These are phyloP conservation scores for Coemansia sp. DNA, from an alignment of 192 early-diverging fungal genomes.

Conservation along the genomic window DNA sequence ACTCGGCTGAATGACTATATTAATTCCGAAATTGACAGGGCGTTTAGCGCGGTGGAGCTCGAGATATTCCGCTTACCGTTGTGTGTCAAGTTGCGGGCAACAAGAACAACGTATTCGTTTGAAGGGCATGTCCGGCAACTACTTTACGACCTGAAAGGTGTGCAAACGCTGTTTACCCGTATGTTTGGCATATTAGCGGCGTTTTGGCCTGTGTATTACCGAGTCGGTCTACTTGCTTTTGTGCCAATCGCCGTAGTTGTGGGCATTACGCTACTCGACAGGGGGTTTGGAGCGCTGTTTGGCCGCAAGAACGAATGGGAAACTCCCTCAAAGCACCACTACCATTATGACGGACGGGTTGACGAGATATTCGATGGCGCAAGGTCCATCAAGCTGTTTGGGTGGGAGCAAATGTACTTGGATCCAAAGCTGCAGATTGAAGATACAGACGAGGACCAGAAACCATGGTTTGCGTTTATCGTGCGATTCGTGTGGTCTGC, in stretches of 20 bases:
- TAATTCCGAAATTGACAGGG: conserved; percentile 7
- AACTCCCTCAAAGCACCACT: background rate
- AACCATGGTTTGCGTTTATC: conserved; percentile 36
- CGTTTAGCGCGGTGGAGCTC: conserved; percentile 18
- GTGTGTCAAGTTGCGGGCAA: background rate
- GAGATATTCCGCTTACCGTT: conserved; percentile 37
- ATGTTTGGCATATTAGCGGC: background rate
- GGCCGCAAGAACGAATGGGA: conserved; percentile 22
- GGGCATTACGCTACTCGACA: background rate
- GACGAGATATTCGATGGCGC: conserved; percentile 26
- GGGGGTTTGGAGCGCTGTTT: conserved; percentile 7
- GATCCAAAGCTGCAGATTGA: conserved; percentile 18
- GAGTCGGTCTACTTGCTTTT: conserved; percentile 24
- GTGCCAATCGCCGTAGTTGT: conserved; percentile 13
- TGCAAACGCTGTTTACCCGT: background rate
- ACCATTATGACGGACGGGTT: conserved; percentile 6
- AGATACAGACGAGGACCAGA: background rate
- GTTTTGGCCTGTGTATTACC: conserved; percentile 18
- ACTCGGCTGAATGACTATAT: background rate
- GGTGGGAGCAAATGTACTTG: conserved; percentile 46
- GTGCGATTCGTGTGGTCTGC: conserved; percentile 18
- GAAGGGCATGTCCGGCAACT: background rate
- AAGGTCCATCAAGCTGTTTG: conserved; percentile 45
- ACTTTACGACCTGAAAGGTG: background rate
- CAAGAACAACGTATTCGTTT: background rate